These are phyloP conservation scores for Ilyonectria mors-panacis DNA, from an alignment of 2,329 filamentous ascomycete species.

Conservation along the genomic window DNA sequence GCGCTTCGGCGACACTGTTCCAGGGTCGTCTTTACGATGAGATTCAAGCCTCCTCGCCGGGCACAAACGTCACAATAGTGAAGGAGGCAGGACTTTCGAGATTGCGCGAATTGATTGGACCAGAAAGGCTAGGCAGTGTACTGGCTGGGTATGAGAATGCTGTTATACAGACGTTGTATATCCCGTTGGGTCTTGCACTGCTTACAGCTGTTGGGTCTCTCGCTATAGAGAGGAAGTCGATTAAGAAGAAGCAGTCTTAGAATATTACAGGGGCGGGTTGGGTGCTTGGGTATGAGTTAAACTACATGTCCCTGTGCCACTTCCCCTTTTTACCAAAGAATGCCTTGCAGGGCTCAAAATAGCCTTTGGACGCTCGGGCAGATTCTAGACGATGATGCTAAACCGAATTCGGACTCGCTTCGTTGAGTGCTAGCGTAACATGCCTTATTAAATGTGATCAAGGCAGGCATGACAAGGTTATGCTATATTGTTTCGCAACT, in stretches of 20 bases:
- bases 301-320: too few relatives aligned
- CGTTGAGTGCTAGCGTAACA: too few relatives aligned
- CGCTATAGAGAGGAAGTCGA: constrained; percentile 41
- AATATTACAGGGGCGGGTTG: too few relatives aligned
- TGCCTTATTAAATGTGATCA: too few relatives aligned
- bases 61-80: constrained; percentile 19
- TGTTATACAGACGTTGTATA: constrained; percentile 43
- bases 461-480: too few relatives aligned
- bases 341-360: too few relatives aligned
- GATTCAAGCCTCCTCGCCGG: constrained; percentile 33
- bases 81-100: constrained; percentile 34
- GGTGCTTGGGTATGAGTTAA: too few relatives aligned
- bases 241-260: constrained; percentile 42
- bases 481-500: too few relatives aligned
- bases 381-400: too few relatives aligned
- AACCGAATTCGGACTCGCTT: too few relatives aligned
- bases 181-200: constrained; percentile 37
- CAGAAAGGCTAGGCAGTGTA: constrained; percentile 29
- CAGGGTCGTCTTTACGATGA: constrained; percentile 38
- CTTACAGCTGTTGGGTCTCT: constrained; percentile 39
- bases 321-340: too few relatives aligned
- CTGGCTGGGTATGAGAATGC: constrained; percentile 42
- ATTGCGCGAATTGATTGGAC: constrained; percentile 35
- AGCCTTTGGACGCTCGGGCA: too few relatives aligned
- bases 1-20: constrained; percentile 44